Percentiles rank a stretch among this genome's conserved stretches.
phyloP scores from a whole-genome alignment of 2,329 filamentous ascomycete species.

The Colletotrichum eleusines region DNA sequence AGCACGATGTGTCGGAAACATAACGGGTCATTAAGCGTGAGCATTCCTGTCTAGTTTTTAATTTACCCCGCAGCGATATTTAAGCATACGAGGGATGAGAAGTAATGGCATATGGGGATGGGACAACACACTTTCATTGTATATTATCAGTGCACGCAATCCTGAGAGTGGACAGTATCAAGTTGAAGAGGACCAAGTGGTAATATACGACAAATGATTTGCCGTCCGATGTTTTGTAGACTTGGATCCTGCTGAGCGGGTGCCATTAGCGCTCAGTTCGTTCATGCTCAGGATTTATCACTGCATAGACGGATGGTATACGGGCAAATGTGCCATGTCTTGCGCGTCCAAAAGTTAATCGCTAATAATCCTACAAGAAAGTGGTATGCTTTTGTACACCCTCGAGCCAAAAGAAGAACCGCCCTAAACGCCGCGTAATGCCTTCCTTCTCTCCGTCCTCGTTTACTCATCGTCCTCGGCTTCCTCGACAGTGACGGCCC shows the following conservation, averaged over 20 bases:
- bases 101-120: not conserved
- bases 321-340: not conserved
- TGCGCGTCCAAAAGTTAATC: slow-evolving; percentile 14
- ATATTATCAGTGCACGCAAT: not conserved
- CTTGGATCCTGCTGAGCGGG: no score
- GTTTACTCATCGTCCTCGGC: slow-evolving; percentile 52
- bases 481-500: slow-evolving; percentile 62
- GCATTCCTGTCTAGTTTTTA: slow-evolving; percentile 28
- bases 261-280: not conserved
- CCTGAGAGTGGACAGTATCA: no score
- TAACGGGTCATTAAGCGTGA: slow-evolving; percentile 42
- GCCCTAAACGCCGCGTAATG: slow-evolving; percentile 33
- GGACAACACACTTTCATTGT: slow-evolving; percentile 7
- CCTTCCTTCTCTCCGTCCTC: slow-evolving; percentile 17
- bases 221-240: not conserved
- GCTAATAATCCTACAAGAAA: slow-evolving; percentile 36
- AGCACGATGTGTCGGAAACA: slow-evolving; percentile 56
- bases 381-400: slow-evolving; percentile 41
- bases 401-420: slow-evolving; percentile 10
- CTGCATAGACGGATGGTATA: not conserved
- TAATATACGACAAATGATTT: not conserved
- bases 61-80: slow-evolving; percentile 32
- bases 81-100: not conserved
- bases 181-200: not conserved
- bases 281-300: not conserved